These are phyloP conservation scores for Rhamnella rubrinervis DNA, from an alignment of 331 rosid species.

Conservation along the genomic window DNA sequence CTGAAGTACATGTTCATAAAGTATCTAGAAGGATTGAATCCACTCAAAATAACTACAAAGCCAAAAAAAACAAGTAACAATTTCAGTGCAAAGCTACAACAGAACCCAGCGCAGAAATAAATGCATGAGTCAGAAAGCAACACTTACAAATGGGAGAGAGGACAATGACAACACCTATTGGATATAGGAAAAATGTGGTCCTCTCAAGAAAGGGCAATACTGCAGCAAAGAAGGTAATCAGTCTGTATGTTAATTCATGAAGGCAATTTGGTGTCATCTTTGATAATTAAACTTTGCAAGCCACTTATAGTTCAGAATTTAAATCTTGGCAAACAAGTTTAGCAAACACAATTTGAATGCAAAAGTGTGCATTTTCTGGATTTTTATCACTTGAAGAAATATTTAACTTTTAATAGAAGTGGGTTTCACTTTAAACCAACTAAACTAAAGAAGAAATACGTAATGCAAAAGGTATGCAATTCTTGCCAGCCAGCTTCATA, in stretches of 20 bases:
- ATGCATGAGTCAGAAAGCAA: constrained; percentile 18
- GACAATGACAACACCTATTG: constrained; percentile 82
- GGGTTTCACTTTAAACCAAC: not conserved
- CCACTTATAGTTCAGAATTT: constrained; percentile 6
- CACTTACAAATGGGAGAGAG: constrained; percentile 95
- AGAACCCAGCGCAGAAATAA: constrained; percentile 22
- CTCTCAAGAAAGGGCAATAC: constrained; percentile 93
- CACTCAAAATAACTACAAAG: constrained; percentile 86
- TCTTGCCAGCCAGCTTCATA: not conserved
- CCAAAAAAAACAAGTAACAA: not conserved
- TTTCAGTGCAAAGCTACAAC: constrained; percentile 20
- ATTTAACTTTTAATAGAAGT: not conserved
- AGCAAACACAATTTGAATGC: not conserved
- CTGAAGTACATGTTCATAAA: constrained; percentile 88
- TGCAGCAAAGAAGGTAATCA: constrained; percentile 35
- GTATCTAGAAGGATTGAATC: constrained; percentile 98
- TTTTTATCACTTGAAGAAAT: not conserved
- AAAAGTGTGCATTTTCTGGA: not conserved
- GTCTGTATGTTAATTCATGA: not conserved
- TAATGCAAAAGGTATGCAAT: not conserved
- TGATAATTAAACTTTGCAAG: not conserved
- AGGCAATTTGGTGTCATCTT: too few relatives aligned
- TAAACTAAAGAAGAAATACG: not conserved
- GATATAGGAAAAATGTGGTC: constrained; percentile 86
- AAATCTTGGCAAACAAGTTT: constrained; percentile 4